Evolutionary conservation across 2,329 filamentous ascomycete genomes (phyloP).

Genomic region (Ilyonectria robusta): DNA sequence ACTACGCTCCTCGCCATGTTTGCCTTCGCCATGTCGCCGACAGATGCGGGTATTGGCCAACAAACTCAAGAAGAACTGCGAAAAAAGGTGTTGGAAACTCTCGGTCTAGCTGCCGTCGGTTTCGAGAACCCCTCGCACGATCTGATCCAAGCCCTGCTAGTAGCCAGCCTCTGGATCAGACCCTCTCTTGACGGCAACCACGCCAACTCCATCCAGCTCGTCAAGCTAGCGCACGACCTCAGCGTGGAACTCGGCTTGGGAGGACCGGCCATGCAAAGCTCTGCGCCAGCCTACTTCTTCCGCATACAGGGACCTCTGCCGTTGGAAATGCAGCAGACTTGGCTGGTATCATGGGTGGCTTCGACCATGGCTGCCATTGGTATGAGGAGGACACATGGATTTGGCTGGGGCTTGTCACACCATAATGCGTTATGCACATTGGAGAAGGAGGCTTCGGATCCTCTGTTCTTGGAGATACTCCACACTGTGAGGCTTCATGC

Average conservation of each 20-base stretch:
- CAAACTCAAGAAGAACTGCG: constrained; percentile 24
- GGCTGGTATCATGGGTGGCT: constrained; percentile 28
- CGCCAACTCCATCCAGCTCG: constrained; percentile 23
- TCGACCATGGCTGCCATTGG: constrained; percentile 25
- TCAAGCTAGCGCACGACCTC: constrained; percentile 19
- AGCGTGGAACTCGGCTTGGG: constrained; percentile 31
- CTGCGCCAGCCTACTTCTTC: constrained; percentile 30
- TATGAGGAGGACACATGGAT: constrained; percentile 19
- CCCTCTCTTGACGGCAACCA: constrained; percentile 27
- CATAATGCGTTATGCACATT: constrained; percentile 22
- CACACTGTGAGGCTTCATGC: constrained; percentile 25
- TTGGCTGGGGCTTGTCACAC: constrained; percentile 28
- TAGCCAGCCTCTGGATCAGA: constrained; percentile 27
- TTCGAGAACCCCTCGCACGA: constrained; percentile 24
- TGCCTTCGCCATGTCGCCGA: constrained; percentile 8
- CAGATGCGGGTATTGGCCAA: constrained; percentile 1
- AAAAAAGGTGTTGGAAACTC: constrained; percentile 21
- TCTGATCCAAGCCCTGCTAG: constrained; percentile 28
- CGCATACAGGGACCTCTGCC: constrained; percentile 28
- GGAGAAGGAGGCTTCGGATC: constrained; percentile 8
- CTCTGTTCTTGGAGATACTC: constrained; percentile 31
- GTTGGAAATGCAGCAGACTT: constrained; percentile 31
- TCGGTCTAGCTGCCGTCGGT: constrained; percentile 29
- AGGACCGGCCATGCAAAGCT: constrained; percentile 25
- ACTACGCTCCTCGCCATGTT: constrained; percentile 29